A percentile compares a stretch with the other conserved stretches of the same genome.
Conservation (phyloP, 2,329 filamentous ascomycete species). For the Lithohypha guttulata region DNA sequence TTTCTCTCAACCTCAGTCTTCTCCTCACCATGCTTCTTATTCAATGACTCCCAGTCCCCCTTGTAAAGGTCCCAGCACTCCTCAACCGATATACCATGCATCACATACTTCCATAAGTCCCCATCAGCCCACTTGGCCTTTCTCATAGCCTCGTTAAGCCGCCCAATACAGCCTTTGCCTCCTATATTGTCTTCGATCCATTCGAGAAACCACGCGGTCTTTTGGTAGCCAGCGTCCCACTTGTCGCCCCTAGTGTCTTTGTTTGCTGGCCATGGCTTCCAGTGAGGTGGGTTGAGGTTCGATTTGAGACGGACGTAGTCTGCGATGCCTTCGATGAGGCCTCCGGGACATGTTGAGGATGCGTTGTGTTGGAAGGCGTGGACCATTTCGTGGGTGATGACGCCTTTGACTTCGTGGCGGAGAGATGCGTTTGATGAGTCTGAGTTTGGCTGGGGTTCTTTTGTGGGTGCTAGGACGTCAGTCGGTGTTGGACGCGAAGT, state of each 20-base stretch:
- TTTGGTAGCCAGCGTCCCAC: constrained; percentile 88
- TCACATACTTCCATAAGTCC: constrained; percentile 67
- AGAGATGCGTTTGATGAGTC: constrained; percentile 15
- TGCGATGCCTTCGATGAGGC: constrained; percentile 80
- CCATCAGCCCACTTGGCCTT: constrained; percentile 53
- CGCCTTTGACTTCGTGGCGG: constrained; percentile 59
- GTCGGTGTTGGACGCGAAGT: not conserved
- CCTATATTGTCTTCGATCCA: constrained; percentile 65
- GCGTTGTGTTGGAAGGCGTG: constrained; percentile 86
- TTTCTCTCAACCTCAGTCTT: not conserved
- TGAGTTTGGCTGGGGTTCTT: too few species aligned
- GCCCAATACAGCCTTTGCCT: constrained; percentile 43
- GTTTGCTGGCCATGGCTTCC: constrained; percentile 47
- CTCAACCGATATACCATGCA: constrained; percentile 12
- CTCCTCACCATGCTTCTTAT: constrained; percentile 3
- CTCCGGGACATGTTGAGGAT: constrained; percentile 50
- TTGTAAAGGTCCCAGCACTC: constrained; percentile 5
- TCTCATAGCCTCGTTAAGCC: constrained; percentile 57
- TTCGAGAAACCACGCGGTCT: constrained; percentile 82
- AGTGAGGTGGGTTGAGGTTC: constrained; percentile 68
- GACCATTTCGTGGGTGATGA: constrained; percentile 84
- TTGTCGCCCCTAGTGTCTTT: constrained; percentile 38
- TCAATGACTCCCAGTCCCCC: constrained; percentile 4
- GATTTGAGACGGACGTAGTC: constrained; percentile 80
- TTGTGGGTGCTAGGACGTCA: constrained; percentile 9